Conservation (phyloP, 148 eudicot genomes). For the Rhododendron simsii region DNA sequence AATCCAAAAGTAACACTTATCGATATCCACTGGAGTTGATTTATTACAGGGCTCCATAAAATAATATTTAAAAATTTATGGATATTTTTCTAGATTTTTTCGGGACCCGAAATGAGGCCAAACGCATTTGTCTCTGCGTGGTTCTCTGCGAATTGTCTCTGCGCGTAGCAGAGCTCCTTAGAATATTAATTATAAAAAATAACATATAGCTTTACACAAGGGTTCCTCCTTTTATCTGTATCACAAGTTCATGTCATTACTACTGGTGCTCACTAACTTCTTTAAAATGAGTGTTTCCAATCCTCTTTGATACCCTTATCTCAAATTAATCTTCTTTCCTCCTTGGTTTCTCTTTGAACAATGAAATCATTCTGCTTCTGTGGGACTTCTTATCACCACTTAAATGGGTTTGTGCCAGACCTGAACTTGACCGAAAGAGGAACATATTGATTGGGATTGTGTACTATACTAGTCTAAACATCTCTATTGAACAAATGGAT, state of each 20-base stretch:
- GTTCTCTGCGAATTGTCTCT: too few relatives aligned
- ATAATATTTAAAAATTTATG: too few relatives aligned
- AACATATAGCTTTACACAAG: not conserved
- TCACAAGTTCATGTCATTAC: not conserved
- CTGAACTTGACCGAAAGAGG: not conserved
- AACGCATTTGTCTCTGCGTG: too few relatives aligned
- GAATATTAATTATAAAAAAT: not conserved
- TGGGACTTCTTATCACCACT: slow-evolving; percentile 1
- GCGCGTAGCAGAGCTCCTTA: too few relatives aligned
- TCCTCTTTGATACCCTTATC: not conserved
- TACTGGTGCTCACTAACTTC: not conserved
- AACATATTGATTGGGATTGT: slow-evolving; percentile 7
- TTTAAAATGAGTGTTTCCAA: not conserved
- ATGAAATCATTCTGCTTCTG: not conserved
- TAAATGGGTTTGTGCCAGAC: not conserved
- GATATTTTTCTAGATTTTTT: too few relatives aligned
- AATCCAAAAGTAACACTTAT: too few relatives aligned
- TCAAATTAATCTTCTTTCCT: not conserved
- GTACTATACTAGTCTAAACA: not conserved
- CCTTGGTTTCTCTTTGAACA: not conserved
- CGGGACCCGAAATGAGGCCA: too few relatives aligned
- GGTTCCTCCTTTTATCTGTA: not conserved
- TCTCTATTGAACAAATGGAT: slow-evolving; percentile 51
- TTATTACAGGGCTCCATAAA: too few relatives aligned
- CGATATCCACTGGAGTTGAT: too few relatives aligned